Evolutionary conservation across 345 rosid genomes (phyloP), one percentile per base, ranked within the genome.

Genomic region (Citrus hindsii): DNA sequence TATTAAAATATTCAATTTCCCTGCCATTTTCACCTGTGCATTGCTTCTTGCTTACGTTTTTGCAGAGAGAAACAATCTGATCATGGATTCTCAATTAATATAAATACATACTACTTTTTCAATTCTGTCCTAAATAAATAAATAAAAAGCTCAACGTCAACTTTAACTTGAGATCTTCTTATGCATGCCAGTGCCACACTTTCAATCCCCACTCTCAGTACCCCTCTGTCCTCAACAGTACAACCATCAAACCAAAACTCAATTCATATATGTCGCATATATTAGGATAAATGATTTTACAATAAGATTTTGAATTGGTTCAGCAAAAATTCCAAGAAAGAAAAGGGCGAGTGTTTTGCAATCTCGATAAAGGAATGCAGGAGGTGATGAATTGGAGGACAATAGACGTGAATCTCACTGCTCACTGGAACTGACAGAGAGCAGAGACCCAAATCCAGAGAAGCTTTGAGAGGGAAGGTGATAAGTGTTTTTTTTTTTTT

Each of bases 11-110:
- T 51, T 48, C 16, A 37, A 37, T 25, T 46, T 27, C 38, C 19
- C 79, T 74, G 80, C 77, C 67, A 66, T 22, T 19, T 70, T 78
- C 35, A 80, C 82, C 78, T 61, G 69, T 35, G 63, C 78, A 77
- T 89, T 90, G 87, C 94, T 89, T 90, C 84, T 85, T 71, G 82
- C 85, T 86, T 85, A 90, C 94, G 94, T 85, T 84, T 89, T 79
- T 62, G 81, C 81, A 73, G 79, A 71, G 67, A 82, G 14, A 76
- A 71, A 73, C 80, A 80, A 12, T 10, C 76, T 64, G 85, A 76
- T 25, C 51, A 46, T 10, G 63, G 85, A 78, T 84, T 87, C 90
- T 84, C 82, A 78, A 81, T 82, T 72, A 38, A 69, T 77, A 79
- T 66, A 59, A 78, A 73, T 56, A 7, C 5, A 46, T 46, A 7